phyloP scores from a whole-genome alignment of 2,329 filamentous ascomycete species.

The Hymenoscyphus occultus region DNA sequence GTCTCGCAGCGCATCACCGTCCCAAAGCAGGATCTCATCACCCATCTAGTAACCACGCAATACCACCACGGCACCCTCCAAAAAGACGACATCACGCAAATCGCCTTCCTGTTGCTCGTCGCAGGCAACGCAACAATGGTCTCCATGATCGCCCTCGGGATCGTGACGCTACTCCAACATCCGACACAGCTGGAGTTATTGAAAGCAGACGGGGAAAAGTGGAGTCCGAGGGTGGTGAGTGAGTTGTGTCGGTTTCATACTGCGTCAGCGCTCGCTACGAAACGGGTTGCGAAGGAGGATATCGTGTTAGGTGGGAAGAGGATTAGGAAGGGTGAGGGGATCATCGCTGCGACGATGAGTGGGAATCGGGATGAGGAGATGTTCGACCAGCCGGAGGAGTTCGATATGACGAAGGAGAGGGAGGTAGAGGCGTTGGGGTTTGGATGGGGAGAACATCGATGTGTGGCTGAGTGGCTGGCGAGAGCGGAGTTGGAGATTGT shows the following conservation, averaged over 20 bases:
- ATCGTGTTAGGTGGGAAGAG: constrained; percentile 43
- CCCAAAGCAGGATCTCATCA: constrained; percentile 47
- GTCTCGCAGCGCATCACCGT: constrained; percentile 41
- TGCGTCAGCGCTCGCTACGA: constrained; percentile 46
- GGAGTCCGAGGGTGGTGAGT: constrained; percentile 40
- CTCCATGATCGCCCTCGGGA: constrained; percentile 48
- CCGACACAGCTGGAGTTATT: constrained; percentile 43
- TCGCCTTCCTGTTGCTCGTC: constrained; percentile 49
- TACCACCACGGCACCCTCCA: constrained; percentile 35
- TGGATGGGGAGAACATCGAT: constrained; percentile 47
- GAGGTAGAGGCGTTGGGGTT: constrained; percentile 43
- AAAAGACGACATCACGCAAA: constrained; percentile 39
- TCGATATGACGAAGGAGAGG: constrained; percentile 43
- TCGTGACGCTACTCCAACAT: constrained; percentile 45
- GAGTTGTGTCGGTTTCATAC: constrained; percentile 50
- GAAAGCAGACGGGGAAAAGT: constrained; percentile 37
- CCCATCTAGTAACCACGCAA: constrained; percentile 36
- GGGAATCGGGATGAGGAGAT: constrained; percentile 48
- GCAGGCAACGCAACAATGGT: constrained; percentile 53
- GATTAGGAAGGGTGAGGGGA: constrained; percentile 43
- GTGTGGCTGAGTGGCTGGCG: constrained; percentile 45
- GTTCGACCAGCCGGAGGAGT: constrained; percentile 42
- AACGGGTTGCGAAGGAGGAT: constrained; percentile 47
- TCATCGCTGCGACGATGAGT: constrained; percentile 47
- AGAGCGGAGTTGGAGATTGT: constrained; percentile 43